phyloP scores from a whole-genome alignment of 768 basidiomycete genomes.

The Trametopsis cervina region DNA sequence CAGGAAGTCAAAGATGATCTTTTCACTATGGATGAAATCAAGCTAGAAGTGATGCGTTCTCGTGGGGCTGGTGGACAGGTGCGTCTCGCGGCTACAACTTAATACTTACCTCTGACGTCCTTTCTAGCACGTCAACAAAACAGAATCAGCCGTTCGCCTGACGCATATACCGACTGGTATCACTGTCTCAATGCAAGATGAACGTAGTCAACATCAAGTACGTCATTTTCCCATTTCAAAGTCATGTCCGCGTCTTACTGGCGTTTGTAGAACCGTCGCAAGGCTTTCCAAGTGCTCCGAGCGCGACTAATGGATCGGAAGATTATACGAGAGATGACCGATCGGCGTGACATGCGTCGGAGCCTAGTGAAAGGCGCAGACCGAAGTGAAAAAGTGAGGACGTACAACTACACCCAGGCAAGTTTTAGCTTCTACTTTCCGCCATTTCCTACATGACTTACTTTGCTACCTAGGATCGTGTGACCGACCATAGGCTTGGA shows the following conservation, averaged over 20 bases:
- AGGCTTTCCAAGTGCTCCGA: conserved; percentile 85
- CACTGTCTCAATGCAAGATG: conserved; percentile 97
- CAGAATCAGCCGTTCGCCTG: conserved; percentile 93
- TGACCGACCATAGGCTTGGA: conserved; percentile 89
- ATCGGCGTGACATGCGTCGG: conserved; percentile 60
- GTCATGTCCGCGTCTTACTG: background rate
- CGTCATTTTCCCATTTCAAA: conserved; percentile 9
- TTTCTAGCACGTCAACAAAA: conserved; percentile 90
- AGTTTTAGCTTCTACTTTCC: conserved; percentile 10
- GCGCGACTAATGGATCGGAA: conserved; percentile 82
- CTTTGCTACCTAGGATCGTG: conserved; percentile 58
- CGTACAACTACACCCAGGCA: conserved; percentile 91
- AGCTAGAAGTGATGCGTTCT: conserved; percentile 90
- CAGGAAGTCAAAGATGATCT: conserved; percentile 49
- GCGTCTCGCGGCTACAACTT: conserved; percentile 12
- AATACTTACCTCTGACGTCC: background rate
- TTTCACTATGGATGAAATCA: conserved; percentile 79
- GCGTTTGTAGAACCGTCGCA: conserved; percentile 91
- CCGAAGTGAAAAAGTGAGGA: conserved; percentile 90
- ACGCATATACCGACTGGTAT: conserved; percentile 92
- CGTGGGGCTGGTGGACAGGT: conserved; percentile 97
- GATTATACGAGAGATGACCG: conserved; percentile 60
- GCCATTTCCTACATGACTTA: background rate
- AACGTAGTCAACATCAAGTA: conserved; percentile 92
- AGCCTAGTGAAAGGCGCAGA: conserved; percentile 78